Conservation (phyloP, 306 rosid genomes). For the Rosa lucieae region DNA sequence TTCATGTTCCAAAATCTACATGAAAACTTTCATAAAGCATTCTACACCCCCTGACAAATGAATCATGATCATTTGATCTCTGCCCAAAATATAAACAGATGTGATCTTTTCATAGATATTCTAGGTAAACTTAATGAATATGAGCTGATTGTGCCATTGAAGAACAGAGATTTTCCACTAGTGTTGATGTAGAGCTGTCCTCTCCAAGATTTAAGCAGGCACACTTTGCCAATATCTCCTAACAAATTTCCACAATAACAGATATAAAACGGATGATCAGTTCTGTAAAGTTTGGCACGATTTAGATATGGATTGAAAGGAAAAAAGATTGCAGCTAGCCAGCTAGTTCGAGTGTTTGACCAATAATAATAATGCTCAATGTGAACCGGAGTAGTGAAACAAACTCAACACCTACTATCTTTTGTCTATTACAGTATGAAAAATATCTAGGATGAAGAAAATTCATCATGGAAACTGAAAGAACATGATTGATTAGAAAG, state of each 20-base stretch:
- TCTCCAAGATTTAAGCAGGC: background rate
- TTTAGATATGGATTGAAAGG: background rate
- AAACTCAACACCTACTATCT: background rate
- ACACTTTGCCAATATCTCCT: conserved; percentile 12
- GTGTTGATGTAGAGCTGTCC: background rate
- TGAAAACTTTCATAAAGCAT: background rate
- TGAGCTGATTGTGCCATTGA: conserved; percentile 9
- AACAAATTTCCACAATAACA: background rate
- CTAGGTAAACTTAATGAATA: background rate
- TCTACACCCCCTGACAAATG: background rate
- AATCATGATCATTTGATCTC: conserved; percentile 1
- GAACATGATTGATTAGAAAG: background rate
- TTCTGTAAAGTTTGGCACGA: background rate
- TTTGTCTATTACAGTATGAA: background rate
- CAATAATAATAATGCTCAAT: background rate
- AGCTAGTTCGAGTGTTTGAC: background rate
- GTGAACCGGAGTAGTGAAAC: background rate
- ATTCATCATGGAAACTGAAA: background rate
- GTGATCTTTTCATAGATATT: background rate
- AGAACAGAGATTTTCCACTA: background rate
- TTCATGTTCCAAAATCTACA: background rate
- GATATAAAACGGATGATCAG: background rate
- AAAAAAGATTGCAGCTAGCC: background rate
- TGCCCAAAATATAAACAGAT: background rate
- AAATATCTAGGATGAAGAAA: background rate